Base-by-base conservation (phyloP, 2,329 filamentous ascomycete species). In the Ciborinia camelliae region DNA sequence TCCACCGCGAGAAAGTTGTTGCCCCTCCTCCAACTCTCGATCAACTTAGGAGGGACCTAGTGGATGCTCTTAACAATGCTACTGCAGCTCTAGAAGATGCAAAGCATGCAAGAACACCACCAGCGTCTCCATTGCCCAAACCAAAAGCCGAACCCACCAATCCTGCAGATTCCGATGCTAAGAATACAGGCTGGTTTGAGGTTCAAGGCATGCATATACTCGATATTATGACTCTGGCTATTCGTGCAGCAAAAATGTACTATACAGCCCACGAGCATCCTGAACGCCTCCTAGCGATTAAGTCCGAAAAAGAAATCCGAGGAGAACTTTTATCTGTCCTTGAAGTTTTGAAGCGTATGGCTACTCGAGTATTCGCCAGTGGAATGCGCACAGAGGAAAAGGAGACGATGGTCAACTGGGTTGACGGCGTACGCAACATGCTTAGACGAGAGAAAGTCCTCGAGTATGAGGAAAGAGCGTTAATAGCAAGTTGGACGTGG, bases 211-310 rank as follows among this genome's bases (percentile, higher is more conserved):
- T 98, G 81, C 91, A 96, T 73, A 86, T 99, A 45, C 84, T 98
- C 64, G 94, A 98, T 75, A 88, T 96, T 62, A 90, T 95, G 74
- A 99, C 95, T 0, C 82, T 98, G 62, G 94, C 94, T n/a, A 98
- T 99, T 70, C 87, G 92, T 61, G 92, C 94, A 1, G 95, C 95
- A 60, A 97, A 96, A 78, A 89, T 96, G 72, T 99, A 98, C 79
- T 98, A 99, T 78, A 97, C 93, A 0, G 86, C 92, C 4, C 95
- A 98, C 75, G 90, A 96, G 73, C 84, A 93, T 62, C 92, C 93
- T 1, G 89, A 95, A 71, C 88, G 91, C 45, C 81, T 98, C 23
- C 91, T 95, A 73, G 81, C 89, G 35, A 96, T 98, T 77, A 93
- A 91, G 76, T 87, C 91, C 0, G 95, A 99, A 76, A 91, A 89